Conservation (phyloP, 2,329 filamentous ascomycete genomes). For the Aspergillus brasiliensis region DNA sequence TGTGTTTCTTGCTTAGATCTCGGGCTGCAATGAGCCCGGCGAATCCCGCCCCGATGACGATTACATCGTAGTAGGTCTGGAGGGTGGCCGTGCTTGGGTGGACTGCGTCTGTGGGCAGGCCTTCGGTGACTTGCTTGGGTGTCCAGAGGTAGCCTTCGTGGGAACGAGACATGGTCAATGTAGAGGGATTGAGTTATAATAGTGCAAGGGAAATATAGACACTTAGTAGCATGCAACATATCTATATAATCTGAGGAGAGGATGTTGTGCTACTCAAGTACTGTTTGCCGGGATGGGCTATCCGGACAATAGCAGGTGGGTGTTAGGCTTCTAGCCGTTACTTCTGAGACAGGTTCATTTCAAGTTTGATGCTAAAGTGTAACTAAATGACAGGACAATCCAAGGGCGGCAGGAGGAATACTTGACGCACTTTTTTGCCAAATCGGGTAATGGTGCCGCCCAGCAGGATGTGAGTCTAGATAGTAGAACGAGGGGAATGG, state of each 20-base stretch:
- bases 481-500: no score
- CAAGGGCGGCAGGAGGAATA: background rate
- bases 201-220: background rate
- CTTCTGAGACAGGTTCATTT: no score
- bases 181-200: background rate
- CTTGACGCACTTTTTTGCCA: constrained; percentile 3
- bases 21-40: constrained; percentile 36
- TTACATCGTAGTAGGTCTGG: constrained; percentile 28
- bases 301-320: no score
- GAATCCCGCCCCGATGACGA: constrained; percentile 38
- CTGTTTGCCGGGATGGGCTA: background rate
- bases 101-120: constrained; percentile 16
- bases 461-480: no score
- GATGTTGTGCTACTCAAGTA: background rate
- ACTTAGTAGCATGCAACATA: background rate
- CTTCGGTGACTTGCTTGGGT: background rate
- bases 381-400: no score
- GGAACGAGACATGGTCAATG: constrained; percentile 3
- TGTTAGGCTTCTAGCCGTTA: no score
- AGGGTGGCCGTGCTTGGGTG: background rate
- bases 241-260: background rate
- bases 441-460: no score
- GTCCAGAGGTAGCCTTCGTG: constrained; percentile 14
- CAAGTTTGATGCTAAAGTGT: no score
- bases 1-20: constrained; percentile 25